These are phyloP conservation scores for Botryotinia narcissicola DNA, from an alignment of 2,329 filamentous ascomycete genomes.

Conservation along the genomic window DNA sequence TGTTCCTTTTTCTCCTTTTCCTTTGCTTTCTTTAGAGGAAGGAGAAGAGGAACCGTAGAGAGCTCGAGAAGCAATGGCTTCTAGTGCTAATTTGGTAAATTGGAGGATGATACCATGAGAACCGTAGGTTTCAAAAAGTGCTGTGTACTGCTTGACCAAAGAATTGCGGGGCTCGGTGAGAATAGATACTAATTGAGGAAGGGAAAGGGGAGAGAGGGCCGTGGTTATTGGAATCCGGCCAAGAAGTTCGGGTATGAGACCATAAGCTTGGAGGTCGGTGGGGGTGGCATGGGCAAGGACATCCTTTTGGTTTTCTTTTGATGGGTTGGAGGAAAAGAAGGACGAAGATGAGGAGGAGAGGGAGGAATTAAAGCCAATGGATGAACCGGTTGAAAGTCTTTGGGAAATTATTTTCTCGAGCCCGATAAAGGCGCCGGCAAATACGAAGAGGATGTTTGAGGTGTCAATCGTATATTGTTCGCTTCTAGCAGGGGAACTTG, in stretches of 20 bases:
- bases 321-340: conserved; percentile 36
- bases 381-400: conserved; percentile 75
- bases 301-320: conserved; percentile 40
- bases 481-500: conserved; percentile 28
- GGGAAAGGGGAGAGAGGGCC: conserved; percentile 73
- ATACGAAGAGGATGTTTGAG: conserved; percentile 95
- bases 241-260: conserved; percentile 92
- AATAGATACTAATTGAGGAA: conserved; percentile 72
- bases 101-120: conserved; percentile 69
- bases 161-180: conserved; percentile 90
- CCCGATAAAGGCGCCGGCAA: conserved; percentile 91
- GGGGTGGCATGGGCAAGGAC: conserved; percentile 60
- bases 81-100: conserved; percentile 80
- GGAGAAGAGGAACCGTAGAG: conserved; percentile 45
- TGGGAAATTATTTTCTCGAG: conserved; percentile 84
- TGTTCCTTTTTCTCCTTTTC: not conserved
- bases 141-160: conserved; percentile 82
- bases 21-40: not conserved
- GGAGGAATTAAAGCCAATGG: conserved; percentile 88
- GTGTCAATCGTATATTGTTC: conserved; percentile 75
- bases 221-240: conserved; percentile 92
- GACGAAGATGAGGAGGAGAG: conserved; percentile 50
- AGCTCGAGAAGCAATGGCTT: conserved; percentile 66
- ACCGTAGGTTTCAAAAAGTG: conserved; percentile 74
- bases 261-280: conserved; percentile 76